These are phyloP conservation scores for Scleroderma bovista DNA, from an alignment of 768 basidiomycete species.

Conservation along the genomic window DNA sequence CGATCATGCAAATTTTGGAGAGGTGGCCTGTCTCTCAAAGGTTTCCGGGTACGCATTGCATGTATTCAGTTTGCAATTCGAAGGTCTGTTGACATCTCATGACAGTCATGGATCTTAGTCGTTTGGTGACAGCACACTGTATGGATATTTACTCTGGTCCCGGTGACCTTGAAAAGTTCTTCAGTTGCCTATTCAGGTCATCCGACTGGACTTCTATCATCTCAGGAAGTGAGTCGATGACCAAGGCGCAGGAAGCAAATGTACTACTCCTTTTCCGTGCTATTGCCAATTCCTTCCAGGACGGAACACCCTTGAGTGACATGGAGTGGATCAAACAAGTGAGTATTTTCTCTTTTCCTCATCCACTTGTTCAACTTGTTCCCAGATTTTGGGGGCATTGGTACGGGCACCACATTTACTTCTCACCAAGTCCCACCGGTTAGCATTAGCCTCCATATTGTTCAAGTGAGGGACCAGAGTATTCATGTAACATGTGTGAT, in stretches of 20 bases:
- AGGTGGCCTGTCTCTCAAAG: conserved; percentile 71
- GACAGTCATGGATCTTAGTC: conserved; percentile 79
- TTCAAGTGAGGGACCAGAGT: conserved; percentile 65
- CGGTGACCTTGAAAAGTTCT: conserved; percentile 44
- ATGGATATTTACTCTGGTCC: conserved; percentile 45
- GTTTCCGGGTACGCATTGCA: conserved; percentile 54
- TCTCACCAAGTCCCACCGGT: conserved; percentile 64
- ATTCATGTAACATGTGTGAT: not conserved
- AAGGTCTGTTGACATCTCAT: not conserved
- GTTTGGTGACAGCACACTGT: conserved; percentile 65
- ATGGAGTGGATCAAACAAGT: conserved; percentile 52
- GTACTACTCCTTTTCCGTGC: conserved; percentile 73
- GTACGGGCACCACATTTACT: conserved; percentile 44
- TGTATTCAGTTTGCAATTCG: not conserved
- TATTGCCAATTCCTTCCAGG: conserved; percentile 74
- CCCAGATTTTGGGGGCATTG: conserved; percentile 54
- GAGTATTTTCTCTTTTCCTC: conserved; percentile 3
- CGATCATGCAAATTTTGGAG: conserved; percentile 56
- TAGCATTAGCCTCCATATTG: conserved; percentile 74
- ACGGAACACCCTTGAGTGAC: conserved; percentile 38
- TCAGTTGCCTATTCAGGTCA: conserved; percentile 59
- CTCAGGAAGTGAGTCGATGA: conserved; percentile 49
- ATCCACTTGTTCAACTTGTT: conserved; percentile 3
- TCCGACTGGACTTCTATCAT: conserved; percentile 51
- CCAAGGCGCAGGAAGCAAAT: conserved; percentile 81